phyloP scores from a whole-genome alignment of 768 basidiomycete genomes.

The Dioszegia hungarica region DNA sequence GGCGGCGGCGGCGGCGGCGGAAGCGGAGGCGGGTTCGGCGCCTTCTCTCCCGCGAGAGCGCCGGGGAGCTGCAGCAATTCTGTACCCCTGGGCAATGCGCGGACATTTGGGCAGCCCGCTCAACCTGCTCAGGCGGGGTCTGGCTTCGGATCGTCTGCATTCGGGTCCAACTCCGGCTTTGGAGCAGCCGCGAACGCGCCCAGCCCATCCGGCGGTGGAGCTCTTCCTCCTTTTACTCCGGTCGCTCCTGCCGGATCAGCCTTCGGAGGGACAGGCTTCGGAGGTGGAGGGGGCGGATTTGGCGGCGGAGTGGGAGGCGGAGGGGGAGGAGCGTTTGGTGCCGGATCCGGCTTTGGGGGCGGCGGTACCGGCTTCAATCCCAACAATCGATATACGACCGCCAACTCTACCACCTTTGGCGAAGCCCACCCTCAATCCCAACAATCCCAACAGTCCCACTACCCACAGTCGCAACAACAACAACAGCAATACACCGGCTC shows the following conservation, averaged over 20 bases:
- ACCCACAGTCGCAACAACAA: too few relatives aligned
- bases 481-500: not conserved
- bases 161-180: conserved; percentile 12
- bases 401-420: too few relatives aligned
- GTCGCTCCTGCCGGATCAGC: conserved; percentile 3
- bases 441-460: too few relatives aligned
- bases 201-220: not conserved
- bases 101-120: too few relatives aligned
- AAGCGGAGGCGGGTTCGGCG: not conserved
- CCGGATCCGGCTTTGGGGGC: not conserved
- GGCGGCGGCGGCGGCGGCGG: too few relatives aligned
- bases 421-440: too few relatives aligned
- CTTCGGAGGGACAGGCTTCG: conserved; percentile 10
- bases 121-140: not conserved
- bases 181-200: not conserved
- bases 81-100: too few relatives aligned
- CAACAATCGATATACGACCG: too few relatives aligned
- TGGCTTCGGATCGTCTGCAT: conserved; percentile 8
- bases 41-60: not conserved
- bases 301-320: not conserved
- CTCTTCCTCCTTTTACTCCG: not conserved
- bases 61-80: too few relatives aligned
- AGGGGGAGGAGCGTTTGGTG: conserved; percentile 12
- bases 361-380: not conserved
- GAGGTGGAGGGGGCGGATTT: not conserved